Evolutionary conservation across 2,329 filamentous ascomycete genomes (phyloP), one percentile per base, ranked within the genome.

Genomic region (Immersiporthe knoxdaviesiana): DNA sequence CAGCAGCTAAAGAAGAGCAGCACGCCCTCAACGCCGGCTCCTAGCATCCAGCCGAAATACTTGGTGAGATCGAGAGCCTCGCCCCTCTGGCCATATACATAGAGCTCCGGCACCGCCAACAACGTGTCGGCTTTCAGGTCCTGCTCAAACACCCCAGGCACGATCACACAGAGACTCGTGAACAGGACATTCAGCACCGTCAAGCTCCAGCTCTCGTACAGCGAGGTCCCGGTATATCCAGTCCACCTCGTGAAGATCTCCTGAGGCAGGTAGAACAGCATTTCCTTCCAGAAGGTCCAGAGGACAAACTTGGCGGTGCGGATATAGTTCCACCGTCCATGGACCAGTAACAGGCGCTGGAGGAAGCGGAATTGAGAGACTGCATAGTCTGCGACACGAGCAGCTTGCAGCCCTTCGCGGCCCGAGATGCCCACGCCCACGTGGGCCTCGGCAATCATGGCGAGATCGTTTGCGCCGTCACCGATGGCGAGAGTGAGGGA

Each of bases 161-260:
- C 92, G 72, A 98, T 97, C 32, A 96, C 92, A 56, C 91, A 90
- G 2, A 97, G 83, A 69, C 92, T 96, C 0, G 95, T 97, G 79
- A 98, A 98, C 16, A 97, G 86, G 1, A 93, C 96, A 77, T 98
- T 98, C 82, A 97, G 95, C 77, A 97, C 93, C 61, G 92, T 96
- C 76, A 98, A 81, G 72, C 91, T 93, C 81, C 92, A 95, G 1
- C 88, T 88, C 78, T 98, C 94, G 81, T 97, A 97, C 27, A 98
- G 84, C 66, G 92, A 96, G 0, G 94, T 97, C 0, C 94, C 95
- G 0, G 92, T 97, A 77, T 97, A 97, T 11, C 94, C 94, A 47
- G 90, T 92, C 81, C 89, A 94, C 66, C 88, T 86, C 79, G 97
- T 93, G 75, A 92, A 97, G 44, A 94, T 83, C 0, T 94, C 93